Evolutionary conservation across 306 rosid species (phyloP), one percentile per base, ranked within the genome.

Genomic region (Trichosanthes truncata): DNA sequence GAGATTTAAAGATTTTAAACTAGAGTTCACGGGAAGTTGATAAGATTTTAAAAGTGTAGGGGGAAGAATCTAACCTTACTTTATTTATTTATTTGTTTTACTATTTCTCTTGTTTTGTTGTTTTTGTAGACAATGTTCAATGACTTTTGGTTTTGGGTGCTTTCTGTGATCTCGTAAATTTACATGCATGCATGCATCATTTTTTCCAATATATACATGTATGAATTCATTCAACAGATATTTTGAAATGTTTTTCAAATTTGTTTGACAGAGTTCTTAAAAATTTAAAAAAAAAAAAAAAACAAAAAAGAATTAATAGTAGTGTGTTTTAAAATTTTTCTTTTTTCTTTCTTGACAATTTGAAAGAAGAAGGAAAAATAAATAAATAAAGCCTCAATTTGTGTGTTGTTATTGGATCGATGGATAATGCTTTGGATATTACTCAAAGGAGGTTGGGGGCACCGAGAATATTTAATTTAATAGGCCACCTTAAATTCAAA

Each of bases 1-100:
- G 48, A 7, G 17, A 36, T 4, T 62, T 62, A 62, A 62, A 61
- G 38, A 14, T 29, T 62, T 62, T 12, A 62, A 62, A 7, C 41
- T 13, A 14, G n/a, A 67, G 48, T 67, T 67, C 74, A 67, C 74
- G 74, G 38, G 74, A 67, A 38, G 31, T 35, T 67, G 71, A 63
- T 31, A 31, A 15, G 43, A 63, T 63, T 60, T 60, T 1, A 13
- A 36, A 29, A 38, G 2, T n/a, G 10, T 33, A 18, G 73, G 74
- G 74, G 48, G 51, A 67, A 67, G 51, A 67, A 67, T 67, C 74
- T n/a, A 35, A 67, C 17, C 3, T 36, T 18, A 3, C 7, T 63
- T 33, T 29, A 9, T 63, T 63, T 62, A 15, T 29, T 31, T 62
- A 13, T 1, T 55, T 55, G 8, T 52, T 52, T 52, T 5, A 17